A percentile compares a stretch with the other conserved stretches of the same genome.
Evolutionary conservation across 202 grass and related monocot species (phyloP).

Genomic region (Thinopyrum obtusiflorum): DNA sequence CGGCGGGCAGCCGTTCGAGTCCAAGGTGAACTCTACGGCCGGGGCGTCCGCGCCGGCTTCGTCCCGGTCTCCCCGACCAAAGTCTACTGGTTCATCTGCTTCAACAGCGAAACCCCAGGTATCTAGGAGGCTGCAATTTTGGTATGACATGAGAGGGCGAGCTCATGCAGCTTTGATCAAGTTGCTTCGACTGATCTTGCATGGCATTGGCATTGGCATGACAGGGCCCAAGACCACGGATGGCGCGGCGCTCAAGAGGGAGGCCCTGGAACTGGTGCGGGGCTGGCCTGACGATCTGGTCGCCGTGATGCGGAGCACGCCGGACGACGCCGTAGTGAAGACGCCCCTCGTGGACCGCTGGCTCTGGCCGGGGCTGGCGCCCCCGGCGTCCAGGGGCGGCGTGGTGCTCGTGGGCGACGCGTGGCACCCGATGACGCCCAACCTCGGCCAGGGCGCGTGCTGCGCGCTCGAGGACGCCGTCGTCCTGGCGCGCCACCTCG

Average conservation of each 20-base stretch:
- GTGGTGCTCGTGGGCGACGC: slow-evolving; percentile 81
- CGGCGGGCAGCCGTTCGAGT: slow-evolving; percentile 54
- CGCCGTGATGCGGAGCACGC: slow-evolving; percentile 59
- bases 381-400: slow-evolving; percentile 40
- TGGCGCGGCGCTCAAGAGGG: slow-evolving; percentile 59
- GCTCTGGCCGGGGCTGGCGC: slow-evolving; percentile 73
- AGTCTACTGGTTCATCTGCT: slow-evolving; percentile 97
- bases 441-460: slow-evolving; percentile 90
- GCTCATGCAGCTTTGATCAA: not conserved
- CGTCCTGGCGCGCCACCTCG: slow-evolving; percentile 62
- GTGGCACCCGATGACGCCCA: slow-evolving; percentile 99
- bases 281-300: slow-evolving; percentile 66
- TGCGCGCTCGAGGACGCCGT: slow-evolving; percentile 92
- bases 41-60: slow-evolving; percentile 77
- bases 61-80: slow-evolving; percentile 76
- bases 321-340: slow-evolving; percentile 56
- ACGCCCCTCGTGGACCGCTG: slow-evolving; percentile 87
- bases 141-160: not conserved
- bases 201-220: not conserved
- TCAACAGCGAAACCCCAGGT: slow-evolving; percentile 57
- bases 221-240: slow-evolving; percentile 56
- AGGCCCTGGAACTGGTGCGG: slow-evolving; percentile 66
- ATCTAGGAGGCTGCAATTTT: not conserved
- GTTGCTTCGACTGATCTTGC: not conserved
- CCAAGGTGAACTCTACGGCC: slow-evolving; percentile 89